Base-by-base conservation (phyloP, 2,329 filamentous ascomycete species). In the Colletotrichum cuscutae region DNA sequence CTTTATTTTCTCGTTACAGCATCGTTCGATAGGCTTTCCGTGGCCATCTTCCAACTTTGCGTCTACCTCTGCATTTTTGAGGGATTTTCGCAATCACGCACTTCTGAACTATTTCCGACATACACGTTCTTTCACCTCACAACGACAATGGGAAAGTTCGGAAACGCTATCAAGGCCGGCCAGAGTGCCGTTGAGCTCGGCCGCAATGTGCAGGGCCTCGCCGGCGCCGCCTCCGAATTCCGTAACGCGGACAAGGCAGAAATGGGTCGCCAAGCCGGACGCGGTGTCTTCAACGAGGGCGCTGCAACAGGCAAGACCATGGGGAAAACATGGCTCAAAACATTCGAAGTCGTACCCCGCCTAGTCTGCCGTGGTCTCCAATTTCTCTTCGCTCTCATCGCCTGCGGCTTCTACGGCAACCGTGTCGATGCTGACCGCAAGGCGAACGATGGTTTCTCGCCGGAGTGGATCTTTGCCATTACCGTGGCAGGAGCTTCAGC, bases 401-500 rank as follows among this genome's bases (percentile, higher is more conserved):
- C 93, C 65, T 87, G 90, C 68, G 93, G 91, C 28, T 87, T 95
- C 68, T 95, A 94, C 77, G 91, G 89, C 15, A 83, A 86, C 72
- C 90, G 92, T 70, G 85, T 93, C n/a, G 80, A 86, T 72, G 77
- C 80, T 6, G 88, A 89, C 26, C 77, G 76, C 63, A 77, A 78
- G 24, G 76, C 75, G 49, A 80, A 79, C 65, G 74, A 78, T n/a
- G 79, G 84, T 12, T 86, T 89, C 77, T 80, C 83, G 0, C 80
- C 87, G 0, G 89, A 89, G 79, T 94, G 91, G 91, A 85, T 86
- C 13, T 94, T 89, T 80, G 93, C 92, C 4, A 85, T 91, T 28
- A 78, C 89, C 53, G 86, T 91, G 3, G 90, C 86, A 1, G 87
- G 86, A 1, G 71, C 92, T 2, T 87, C 89, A 0, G 86, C 87